phyloP scores from a whole-genome alignment of 1,284 basidiomycete species.

The Irpex sp. region DNA sequence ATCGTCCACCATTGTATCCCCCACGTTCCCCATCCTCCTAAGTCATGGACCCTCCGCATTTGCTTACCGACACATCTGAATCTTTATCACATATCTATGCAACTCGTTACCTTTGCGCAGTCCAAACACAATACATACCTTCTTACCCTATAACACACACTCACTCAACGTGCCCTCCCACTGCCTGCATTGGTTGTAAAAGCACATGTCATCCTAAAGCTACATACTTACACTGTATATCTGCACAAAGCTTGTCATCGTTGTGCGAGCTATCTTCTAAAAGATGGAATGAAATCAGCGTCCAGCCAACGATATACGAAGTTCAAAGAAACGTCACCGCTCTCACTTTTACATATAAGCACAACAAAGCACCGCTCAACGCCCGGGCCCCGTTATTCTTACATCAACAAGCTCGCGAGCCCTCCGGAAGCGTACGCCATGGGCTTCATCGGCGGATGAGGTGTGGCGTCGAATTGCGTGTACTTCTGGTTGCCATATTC shows the following conservation, averaged over 20 bases:
- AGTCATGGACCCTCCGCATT: too few relatives aligned
- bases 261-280: not conserved
- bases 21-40: too few relatives aligned
- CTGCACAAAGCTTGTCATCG: not conserved
- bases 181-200: not conserved
- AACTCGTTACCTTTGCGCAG: not conserved
- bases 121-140: too few relatives aligned
- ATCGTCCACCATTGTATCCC: too few relatives aligned
- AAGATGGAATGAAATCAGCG: too few relatives aligned
- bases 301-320: not conserved
- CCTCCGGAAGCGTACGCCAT: conserved; percentile 84
- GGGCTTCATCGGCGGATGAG: conserved; percentile 87
- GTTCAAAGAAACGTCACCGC: not conserved
- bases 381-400: not conserved
- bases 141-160: not conserved
- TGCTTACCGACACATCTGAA: too few relatives aligned
- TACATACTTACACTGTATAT: not conserved
- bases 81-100: too few relatives aligned
- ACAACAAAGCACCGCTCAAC: not conserved
- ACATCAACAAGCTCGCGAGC: conserved; percentile 55
- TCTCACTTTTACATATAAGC: not conserved
- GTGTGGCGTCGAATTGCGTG: conserved; percentile 81
- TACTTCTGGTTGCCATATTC: conserved; percentile 73
- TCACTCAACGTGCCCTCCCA: not conserved
- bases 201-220: not conserved